A percentile compares a stretch with the other conserved stretches of the same genome.
Evolutionary conservation across 176 grass and related monocot genomes (phyloP).

Genomic region (Eremochloa ophiuroides): DNA sequence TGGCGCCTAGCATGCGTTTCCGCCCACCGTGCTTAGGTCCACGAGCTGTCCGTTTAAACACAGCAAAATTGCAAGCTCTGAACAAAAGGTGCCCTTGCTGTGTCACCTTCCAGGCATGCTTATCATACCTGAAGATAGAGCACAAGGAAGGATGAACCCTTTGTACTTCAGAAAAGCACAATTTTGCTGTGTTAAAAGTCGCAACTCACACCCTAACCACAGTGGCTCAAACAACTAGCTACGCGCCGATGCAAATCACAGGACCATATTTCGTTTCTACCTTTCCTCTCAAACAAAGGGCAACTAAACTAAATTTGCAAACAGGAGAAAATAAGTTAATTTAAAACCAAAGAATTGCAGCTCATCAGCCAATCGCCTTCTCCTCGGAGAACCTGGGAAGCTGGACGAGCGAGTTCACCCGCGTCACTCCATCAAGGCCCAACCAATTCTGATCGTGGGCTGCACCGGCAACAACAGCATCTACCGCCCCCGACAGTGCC

Average conservation of each 20-base stretch:
- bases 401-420: conserved; percentile 90
- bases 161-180: background rate
- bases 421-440: conserved; percentile 80
- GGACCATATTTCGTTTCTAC: conserved; percentile 20
- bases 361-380: conserved; percentile 41
- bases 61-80: conserved; percentile 19
- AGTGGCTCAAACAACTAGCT: background rate
- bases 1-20: conserved; percentile 1
- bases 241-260: conserved; percentile 23
- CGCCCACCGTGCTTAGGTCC: background rate
- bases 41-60: conserved; percentile 21
- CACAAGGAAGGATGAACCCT: background rate
- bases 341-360: conserved; percentile 20
- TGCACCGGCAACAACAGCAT: conserved; percentile 18
- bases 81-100: background rate
- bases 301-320: conserved; percentile 31
- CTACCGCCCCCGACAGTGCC: conserved; percentile 6
- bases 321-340: background rate
- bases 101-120: background rate
- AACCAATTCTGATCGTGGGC: conserved; percentile 57
- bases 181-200: conserved; percentile 12
- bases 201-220: background rate
- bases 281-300: conserved; percentile 20
- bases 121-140: background rate
- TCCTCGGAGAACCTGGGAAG: conserved; percentile 88